These are phyloP conservation scores for Acanthamoeba lenticulata DNA, from an alignment of 208 protist species.

Conservation along the genomic window DNA sequence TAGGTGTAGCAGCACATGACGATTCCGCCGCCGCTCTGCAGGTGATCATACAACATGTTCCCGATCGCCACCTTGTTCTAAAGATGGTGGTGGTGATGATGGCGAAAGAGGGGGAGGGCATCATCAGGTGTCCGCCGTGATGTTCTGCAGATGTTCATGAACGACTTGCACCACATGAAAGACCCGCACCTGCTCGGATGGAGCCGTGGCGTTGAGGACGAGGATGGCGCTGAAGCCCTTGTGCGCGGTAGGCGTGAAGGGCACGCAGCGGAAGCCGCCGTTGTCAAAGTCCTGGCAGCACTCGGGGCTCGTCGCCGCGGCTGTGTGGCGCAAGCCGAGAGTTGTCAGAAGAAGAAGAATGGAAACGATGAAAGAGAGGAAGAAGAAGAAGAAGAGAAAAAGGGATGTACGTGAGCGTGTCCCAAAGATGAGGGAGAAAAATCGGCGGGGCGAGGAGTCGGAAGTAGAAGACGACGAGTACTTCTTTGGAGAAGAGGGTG, in stretches of 20 bases:
- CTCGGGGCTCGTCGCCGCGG: too few relatives aligned
- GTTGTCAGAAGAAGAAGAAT: not conserved
- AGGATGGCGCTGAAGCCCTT: not conserved
- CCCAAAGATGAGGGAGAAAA: not conserved
- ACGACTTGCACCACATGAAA: too few relatives aligned
- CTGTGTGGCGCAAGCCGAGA: too few relatives aligned
- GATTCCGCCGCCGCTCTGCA: not conserved
- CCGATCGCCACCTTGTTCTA: not conserved
- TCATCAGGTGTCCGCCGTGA: too few relatives aligned
- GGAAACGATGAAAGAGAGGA: not conserved
- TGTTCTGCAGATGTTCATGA: too few relatives aligned
- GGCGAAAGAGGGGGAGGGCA: too few relatives aligned
- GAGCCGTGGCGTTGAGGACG: not conserved
- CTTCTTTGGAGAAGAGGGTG: not conserved
- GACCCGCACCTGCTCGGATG: not conserved
- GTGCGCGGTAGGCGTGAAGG: not conserved
- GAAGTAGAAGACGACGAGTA: not conserved
- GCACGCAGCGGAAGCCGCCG: not conserved
- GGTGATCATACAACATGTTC: not conserved
- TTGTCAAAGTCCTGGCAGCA: not conserved
- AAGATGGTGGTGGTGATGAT: not conserved
- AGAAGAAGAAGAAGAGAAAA: not conserved
- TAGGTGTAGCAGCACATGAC: slow-evolving; percentile 27
- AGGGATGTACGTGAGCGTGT: not conserved
- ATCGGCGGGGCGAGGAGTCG: not conserved